Conservation (phyloP, 768 basidiomycete genomes). For the Tricholoma terreum region DNA sequence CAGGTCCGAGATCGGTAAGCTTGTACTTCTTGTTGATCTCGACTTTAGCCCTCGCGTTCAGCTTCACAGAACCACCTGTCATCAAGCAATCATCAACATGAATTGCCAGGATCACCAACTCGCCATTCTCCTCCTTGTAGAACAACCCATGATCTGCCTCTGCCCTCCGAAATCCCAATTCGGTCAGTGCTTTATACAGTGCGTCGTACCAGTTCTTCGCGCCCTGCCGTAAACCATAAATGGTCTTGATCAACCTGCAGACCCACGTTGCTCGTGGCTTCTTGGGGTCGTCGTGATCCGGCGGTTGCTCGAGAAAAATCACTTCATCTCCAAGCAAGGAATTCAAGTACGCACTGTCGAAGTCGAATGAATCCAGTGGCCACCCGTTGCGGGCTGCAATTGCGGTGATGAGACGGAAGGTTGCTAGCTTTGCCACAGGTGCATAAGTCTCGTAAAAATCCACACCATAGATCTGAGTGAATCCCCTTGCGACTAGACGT, state of each 20-base stretch:
- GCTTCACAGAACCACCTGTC: neutral
- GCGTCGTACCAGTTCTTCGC: too few species aligned
- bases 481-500: too few species aligned
- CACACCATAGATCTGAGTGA: too few species aligned
- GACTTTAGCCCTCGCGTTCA: neutral
- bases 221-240: too few species aligned
- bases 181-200: slow-evolving; percentile 16
- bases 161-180: slow-evolving; percentile 16
- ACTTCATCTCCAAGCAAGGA: too few species aligned
- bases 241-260: too few species aligned
- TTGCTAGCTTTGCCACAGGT: slow-evolving; percentile 11
- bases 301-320: slow-evolving; percentile 23
- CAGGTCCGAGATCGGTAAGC: too few species aligned
- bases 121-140: neutral
- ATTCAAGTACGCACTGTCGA: too few species aligned
- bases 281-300: slow-evolving; percentile 1
- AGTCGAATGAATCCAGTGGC: slow-evolving; percentile 16
- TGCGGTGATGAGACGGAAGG: slow-evolving; percentile 21
- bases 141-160: slow-evolving; percentile 25
- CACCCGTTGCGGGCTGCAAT: slow-evolving; percentile 11
- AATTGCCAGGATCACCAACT: neutral
- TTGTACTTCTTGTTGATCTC: too few species aligned
- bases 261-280: too few species aligned
- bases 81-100: slow-evolving; percentile 2
- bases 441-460: too few species aligned